phyloP scores from a whole-genome alignment of 495 filamentous ascomycete genomes.

The Clavariopsis aquatica region DNA sequence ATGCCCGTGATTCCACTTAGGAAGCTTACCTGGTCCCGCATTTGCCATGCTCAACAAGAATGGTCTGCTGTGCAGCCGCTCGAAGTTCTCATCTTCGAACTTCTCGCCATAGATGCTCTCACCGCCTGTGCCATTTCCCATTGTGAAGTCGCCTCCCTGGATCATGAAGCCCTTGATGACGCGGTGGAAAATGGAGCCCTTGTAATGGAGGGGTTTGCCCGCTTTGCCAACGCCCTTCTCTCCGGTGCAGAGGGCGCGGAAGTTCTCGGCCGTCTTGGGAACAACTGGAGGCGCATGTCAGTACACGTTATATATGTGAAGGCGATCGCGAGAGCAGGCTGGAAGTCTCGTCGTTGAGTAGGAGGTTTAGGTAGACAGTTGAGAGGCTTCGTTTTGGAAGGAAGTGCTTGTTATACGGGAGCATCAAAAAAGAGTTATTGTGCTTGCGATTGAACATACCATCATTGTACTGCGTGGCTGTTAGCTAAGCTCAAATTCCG shows the following conservation, averaged over 20 bases:
- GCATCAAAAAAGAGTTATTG: neutral
- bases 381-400: too few relatives aligned
- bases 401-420: neutral
- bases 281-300: constrained; percentile 56
- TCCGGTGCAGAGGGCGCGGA: constrained; percentile 91
- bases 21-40: constrained; percentile 79
- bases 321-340: neutral
- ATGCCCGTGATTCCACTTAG: too few relatives aligned
- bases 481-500: constrained; percentile 4
- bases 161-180: constrained; percentile 99
- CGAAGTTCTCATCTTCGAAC: constrained; percentile 97
- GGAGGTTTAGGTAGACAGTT: neutral
- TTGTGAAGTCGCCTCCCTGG: constrained; percentile 98
- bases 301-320: neutral
- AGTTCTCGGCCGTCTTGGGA: constrained; percentile 94
- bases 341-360: too few relatives aligned
- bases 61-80: constrained; percentile 87
- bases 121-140: constrained; percentile 86
- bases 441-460: constrained; percentile 12
- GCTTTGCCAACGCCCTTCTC: constrained; percentile 81
- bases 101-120: constrained; percentile 98
- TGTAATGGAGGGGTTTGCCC: constrained; percentile 88
- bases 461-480: constrained; percentile 31
- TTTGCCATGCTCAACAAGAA: constrained; percentile 98
- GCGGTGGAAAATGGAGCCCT: constrained; percentile 89